Evolutionary conservation across 208 protist genomes (phyloP).

Genomic region (Strigomonas culicis): DNA sequence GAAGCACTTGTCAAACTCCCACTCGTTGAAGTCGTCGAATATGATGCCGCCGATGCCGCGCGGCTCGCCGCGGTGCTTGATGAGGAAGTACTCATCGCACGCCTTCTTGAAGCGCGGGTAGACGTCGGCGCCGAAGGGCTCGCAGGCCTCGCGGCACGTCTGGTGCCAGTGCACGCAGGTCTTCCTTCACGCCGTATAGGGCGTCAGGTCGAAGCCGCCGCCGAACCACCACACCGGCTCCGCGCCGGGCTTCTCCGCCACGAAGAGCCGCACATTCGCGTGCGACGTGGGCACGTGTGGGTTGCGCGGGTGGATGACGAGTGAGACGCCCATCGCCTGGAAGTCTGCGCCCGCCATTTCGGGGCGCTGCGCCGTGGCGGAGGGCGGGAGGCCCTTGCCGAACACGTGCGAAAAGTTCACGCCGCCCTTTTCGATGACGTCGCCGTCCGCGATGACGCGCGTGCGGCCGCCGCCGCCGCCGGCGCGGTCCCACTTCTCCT

Average conservation of each 20-base stretch:
- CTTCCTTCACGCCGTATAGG: constrained; percentile 69
- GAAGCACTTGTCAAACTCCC: constrained; percentile 50
- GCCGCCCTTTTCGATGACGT: constrained; percentile 75
- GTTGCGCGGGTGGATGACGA: constrained; percentile 81
- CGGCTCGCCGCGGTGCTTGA: constrained; percentile 63
- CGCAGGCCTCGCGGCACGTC: constrained; percentile 36
- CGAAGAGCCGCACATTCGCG: constrained; percentile 85
- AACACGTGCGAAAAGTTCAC: constrained; percentile 74
- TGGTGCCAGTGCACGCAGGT: constrained; percentile 69
- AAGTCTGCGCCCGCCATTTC: constrained; percentile 42
- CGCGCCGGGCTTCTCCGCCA: constrained; percentile 35
- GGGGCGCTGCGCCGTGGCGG: constrained; percentile 27
- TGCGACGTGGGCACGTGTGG: constrained; percentile 84
- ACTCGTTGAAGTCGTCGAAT: constrained; percentile 72
- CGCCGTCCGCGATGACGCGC: constrained; percentile 40
- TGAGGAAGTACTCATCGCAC: constrained; percentile 86
- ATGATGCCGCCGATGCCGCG: constrained; percentile 87
- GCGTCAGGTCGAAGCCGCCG: constrained; percentile 88
- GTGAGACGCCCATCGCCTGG: constrained; percentile 74
- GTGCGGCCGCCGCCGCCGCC: constrained; percentile 60
- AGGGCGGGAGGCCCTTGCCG: constrained; percentile 43
- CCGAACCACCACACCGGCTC: constrained; percentile 88
- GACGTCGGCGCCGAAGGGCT: constrained; percentile 34
- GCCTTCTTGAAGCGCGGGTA: constrained; percentile 73
- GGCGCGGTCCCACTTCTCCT: constrained; percentile 55